A percentile compares a stretch with the other conserved stretches of the same genome.
phyloP scores from a whole-genome alignment of 768 basidiomycete species.

The Vararia minispora region DNA sequence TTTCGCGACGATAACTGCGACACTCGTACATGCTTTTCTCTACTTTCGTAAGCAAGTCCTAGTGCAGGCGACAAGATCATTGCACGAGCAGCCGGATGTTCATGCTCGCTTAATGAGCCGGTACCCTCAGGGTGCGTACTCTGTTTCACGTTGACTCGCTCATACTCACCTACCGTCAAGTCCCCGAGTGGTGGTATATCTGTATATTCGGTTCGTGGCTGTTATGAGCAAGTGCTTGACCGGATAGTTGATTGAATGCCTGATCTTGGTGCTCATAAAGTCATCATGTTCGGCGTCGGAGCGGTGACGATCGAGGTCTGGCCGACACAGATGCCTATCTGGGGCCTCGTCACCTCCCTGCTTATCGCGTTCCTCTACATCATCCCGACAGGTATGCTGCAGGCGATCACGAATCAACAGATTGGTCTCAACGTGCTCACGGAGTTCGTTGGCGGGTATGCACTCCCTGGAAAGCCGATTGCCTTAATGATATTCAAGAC shows the following conservation, averaged over 20 bases:
- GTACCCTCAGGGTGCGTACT: conserved; percentile 30
- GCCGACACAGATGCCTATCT: conserved; percentile 58
- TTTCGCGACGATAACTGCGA: conserved; percentile 36
- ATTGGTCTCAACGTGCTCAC: conserved; percentile 60
- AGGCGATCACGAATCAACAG: conserved; percentile 74
- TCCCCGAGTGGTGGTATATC: conserved; percentile 44
- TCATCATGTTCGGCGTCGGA: conserved; percentile 51
- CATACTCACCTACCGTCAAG: conserved; percentile 32
- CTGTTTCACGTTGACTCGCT: too few relatives aligned
- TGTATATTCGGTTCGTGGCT: conserved; percentile 27
- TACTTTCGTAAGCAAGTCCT: conserved; percentile 35
- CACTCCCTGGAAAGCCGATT: conserved; percentile 50
- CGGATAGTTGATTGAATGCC: neutral
- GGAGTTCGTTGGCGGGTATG: conserved; percentile 59
- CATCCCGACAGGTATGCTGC: conserved; percentile 74
- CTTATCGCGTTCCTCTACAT: conserved; percentile 46
- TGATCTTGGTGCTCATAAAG: conserved; percentile 30
- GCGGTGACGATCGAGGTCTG: conserved; percentile 51
- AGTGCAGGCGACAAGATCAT: conserved; percentile 29
- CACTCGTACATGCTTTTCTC: conserved; percentile 32
- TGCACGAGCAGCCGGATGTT: conserved; percentile 38
- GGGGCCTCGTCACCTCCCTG: conserved; percentile 49
- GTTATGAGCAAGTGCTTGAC: too few relatives aligned
- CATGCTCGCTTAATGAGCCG: conserved; percentile 38
- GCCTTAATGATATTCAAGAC: conserved; percentile 76